Evolutionary conservation across 163 green algal species (phyloP), one percentile per base, ranked within the genome.

Genomic region (Scenedesmus sp.): DNA sequence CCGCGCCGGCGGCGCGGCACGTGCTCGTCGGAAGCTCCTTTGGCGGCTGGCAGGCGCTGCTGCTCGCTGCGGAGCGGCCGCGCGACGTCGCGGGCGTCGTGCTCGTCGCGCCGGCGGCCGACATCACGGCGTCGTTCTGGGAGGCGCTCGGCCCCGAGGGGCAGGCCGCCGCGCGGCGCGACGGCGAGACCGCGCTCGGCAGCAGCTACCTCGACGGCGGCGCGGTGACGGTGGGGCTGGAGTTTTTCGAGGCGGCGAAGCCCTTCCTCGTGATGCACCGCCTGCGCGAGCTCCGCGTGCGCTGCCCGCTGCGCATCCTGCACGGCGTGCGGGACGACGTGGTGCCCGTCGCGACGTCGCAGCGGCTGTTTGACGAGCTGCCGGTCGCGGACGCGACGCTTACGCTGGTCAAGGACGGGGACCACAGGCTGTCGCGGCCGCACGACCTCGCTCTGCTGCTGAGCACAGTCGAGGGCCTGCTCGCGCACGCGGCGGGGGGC

Each of bases 281-380:
- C 15, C 31, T 80, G 26, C 36, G 45, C n/a, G 22, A 71, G 44
- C 45, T 71, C 10, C 34, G 58, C 13, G 56, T 80, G 58, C 20
- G 28, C 3, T 80, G 71, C 47, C 71, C 71, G 24, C 44, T 80
- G 26, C 44, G 31, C 11, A 80, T 80, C 20, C 14, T 80, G 45
- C 71, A 80, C 63, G 71, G 71, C 15, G 47, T 80, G 44, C 45
- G 63, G 71, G 71, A 80, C 45, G 71, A 80, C 53, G 48, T 48
- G 9, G 71, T 80, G 44, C 71, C 71, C 28, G 44, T 62, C 4
- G 26, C 26, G 10, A 39, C 50, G 2, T 42, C 28, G 22, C 58
- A 80, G 36, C 45, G 53, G 60, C 47, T 80, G 58, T 63, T 80
- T 51, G 58, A 72, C 10, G 24, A 60, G 44, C 58, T 80, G 18